Conservation (phyloP, 768 basidiomycete species). For the Suillus americanus region DNA sequence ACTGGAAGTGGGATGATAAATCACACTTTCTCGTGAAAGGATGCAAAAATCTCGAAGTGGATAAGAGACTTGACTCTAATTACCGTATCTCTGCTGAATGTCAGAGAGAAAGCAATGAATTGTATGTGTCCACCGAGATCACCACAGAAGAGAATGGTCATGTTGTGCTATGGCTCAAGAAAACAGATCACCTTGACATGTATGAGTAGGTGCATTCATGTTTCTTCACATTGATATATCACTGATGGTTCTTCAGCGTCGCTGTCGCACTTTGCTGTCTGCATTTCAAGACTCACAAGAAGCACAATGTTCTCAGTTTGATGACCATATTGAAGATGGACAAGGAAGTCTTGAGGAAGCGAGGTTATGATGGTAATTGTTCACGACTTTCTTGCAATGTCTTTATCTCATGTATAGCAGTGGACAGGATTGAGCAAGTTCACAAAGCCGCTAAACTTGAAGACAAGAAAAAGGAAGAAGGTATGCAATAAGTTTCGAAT, state of each 20-base stretch:
- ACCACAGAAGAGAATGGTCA: slow-evolving; percentile 42
- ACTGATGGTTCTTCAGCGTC: slow-evolving; percentile 48
- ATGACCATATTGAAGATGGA: slow-evolving; percentile 91
- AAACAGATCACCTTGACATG: slow-evolving; percentile 47
- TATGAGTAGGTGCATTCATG: slow-evolving; percentile 74
- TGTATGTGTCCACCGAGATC: slow-evolving; percentile 55
- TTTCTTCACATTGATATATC: not conserved
- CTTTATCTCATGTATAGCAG: not conserved
- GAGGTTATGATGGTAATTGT: slow-evolving; percentile 75
- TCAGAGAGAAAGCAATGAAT: slow-evolving; percentile 22
- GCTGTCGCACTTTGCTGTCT: slow-evolving; percentile 76
- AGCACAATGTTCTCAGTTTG: slow-evolving; percentile 82
- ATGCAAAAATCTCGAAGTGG: slow-evolving; percentile 58
- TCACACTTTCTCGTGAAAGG: slow-evolving; percentile 63
- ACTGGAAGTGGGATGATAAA: slow-evolving; percentile 55
- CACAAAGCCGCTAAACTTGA: not conserved
- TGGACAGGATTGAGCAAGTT: not conserved
- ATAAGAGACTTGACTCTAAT: slow-evolving; percentile 55
- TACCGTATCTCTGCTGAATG: slow-evolving; percentile 12
- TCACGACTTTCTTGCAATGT: not conserved
- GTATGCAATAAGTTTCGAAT: not conserved
- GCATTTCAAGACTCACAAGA: slow-evolving; percentile 70
- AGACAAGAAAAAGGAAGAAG: not conserved
- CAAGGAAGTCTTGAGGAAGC: slow-evolving; percentile 66
- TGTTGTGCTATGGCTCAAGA: slow-evolving; percentile 64